phyloP scores from a whole-genome alignment of 805 yeast species.

The Starmerella floris region DNA sequence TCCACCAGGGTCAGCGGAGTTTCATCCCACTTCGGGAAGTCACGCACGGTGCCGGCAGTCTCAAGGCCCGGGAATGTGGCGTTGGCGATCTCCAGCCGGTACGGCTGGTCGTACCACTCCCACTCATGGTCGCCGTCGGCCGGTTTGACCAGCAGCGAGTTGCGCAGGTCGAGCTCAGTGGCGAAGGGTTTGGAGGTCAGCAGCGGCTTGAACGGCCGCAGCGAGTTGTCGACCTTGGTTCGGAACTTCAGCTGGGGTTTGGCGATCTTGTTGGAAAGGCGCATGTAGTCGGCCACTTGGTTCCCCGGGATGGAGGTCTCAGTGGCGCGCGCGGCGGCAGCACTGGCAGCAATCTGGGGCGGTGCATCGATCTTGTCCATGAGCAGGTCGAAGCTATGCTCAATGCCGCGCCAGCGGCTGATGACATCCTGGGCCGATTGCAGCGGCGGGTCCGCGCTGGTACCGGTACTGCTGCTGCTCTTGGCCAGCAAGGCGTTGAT shows the following conservation, averaged over 20 bases:
- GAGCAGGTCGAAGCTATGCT: slow-evolving; percentile 50
- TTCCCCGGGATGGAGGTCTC: neutral
- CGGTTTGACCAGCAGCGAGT: slow-evolving; percentile 32
- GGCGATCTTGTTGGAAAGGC: slow-evolving; percentile 22
- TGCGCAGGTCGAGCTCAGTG: slow-evolving; percentile 38
- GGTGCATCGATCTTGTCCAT: slow-evolving; percentile 57
- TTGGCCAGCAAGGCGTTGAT: slow-evolving; percentile 23
- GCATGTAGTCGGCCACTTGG: slow-evolving; percentile 5
- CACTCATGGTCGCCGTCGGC: slow-evolving; percentile 32
- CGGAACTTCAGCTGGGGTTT: slow-evolving; percentile 33
- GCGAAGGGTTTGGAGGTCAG: slow-evolving; percentile 63
- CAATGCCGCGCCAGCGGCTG: slow-evolving; percentile 48
- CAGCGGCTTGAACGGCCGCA: slow-evolving; percentile 66
- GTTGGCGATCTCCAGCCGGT: slow-evolving; percentile 54
- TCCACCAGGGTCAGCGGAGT: slow-evolving; percentile 49
- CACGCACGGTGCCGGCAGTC: neutral
- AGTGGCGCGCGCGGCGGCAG: neutral
- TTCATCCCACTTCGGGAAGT: slow-evolving; percentile 30
- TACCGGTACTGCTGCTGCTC: slow-evolving; percentile 11
- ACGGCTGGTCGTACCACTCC: slow-evolving; percentile 66
- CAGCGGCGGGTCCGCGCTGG: slow-evolving; percentile 24
- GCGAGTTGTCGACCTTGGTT: slow-evolving; percentile 51
- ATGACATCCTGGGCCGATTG: slow-evolving; percentile 34
- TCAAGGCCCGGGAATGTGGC: slow-evolving; percentile 55
- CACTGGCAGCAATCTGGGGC: neutral